Conservation (phyloP, 2,329 filamentous ascomycete genomes). For the Ceratocystis variospora region DNA sequence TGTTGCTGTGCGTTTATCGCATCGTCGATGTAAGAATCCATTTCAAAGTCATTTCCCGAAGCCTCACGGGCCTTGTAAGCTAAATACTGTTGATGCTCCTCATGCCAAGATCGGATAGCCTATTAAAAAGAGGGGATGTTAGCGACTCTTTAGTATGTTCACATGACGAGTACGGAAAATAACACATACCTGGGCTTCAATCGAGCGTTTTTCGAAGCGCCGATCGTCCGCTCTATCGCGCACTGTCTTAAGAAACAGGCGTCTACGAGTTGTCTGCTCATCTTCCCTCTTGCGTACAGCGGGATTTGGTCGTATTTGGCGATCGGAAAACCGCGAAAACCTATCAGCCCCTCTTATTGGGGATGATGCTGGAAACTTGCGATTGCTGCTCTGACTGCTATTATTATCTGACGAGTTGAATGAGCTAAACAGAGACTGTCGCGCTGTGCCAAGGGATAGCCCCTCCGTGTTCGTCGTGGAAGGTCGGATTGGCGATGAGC, state of each 20-base stretch:
- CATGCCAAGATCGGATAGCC: slow-evolving; percentile 18
- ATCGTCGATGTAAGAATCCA: slow-evolving; percentile 18
- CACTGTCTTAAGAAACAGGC: slow-evolving; percentile 56
- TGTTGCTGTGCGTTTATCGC: slow-evolving; percentile 9
- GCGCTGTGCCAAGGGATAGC: slow-evolving; percentile 28
- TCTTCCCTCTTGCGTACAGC: slow-evolving; percentile 47
- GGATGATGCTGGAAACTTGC: neutral
- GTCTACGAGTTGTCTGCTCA: slow-evolving; percentile 48
- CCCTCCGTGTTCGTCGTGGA: slow-evolving; percentile 23
- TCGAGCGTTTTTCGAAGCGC: slow-evolving; percentile 45
- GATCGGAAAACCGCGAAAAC: slow-evolving; percentile 38
- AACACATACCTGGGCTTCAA: slow-evolving; percentile 39
- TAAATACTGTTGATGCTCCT: slow-evolving; percentile 20
- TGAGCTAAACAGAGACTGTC: neutral
- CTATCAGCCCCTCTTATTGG: slow-evolving; percentile 9
- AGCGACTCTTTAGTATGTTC: neutral
- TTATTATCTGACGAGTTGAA: neutral
- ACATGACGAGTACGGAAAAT: neutral
- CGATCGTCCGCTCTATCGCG: slow-evolving; percentile 46
- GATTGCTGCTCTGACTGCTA: neutral
- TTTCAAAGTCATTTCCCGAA: slow-evolving; percentile 8
- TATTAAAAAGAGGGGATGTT: neutral
- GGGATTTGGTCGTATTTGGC: slow-evolving; percentile 48
- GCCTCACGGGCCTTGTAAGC: slow-evolving; percentile 18
- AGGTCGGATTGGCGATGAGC: slow-evolving; percentile 21